phyloP scores from a whole-genome alignment of 129 eudicot genomes.

The Centrapalus pauciflorus region DNA sequence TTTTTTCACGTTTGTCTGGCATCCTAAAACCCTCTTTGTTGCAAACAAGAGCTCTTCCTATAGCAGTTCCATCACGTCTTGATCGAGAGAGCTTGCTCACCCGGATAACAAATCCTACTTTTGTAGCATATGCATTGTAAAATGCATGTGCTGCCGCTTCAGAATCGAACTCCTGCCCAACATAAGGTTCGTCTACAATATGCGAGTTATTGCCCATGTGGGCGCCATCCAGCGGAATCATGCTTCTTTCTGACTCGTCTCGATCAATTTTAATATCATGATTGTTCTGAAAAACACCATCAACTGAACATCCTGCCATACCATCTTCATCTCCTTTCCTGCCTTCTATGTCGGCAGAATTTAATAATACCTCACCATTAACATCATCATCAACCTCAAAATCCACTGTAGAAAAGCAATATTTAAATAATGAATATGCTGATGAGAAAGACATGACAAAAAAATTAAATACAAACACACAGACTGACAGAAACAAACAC shows the following conservation, averaged over 20 bases:
- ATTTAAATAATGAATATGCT: background rate
- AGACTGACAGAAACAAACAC: background rate
- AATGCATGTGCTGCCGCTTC: slow-evolving; percentile 93
- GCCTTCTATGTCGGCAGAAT: background rate
- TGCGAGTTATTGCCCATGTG: slow-evolving; percentile 31
- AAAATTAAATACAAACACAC: too few relatives aligned
- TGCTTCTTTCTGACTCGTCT: slow-evolving; percentile 44
- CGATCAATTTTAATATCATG: slow-evolving; percentile 49
- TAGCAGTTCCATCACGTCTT: slow-evolving; percentile 86
- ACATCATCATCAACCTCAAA: slow-evolving; percentile 37
- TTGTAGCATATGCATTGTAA: slow-evolving; percentile 74
- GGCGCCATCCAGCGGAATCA: slow-evolving; percentile 31
- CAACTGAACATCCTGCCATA: slow-evolving; percentile 62
- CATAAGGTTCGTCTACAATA: slow-evolving; percentile 62
- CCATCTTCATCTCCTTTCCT: slow-evolving; percentile 21
- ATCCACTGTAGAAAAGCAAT: slow-evolving; percentile 19
- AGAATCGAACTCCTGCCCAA: slow-evolving; percentile 86
- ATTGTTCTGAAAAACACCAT: slow-evolving; percentile 39
- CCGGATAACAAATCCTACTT: slow-evolving; percentile 70
- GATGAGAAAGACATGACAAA: background rate
- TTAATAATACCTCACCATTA: slow-evolving; percentile 4
- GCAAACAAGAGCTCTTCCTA: slow-evolving; percentile 86
- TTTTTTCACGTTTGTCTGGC: slow-evolving; percentile 83
- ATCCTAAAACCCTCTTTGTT: slow-evolving; percentile 86
- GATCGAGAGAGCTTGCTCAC: slow-evolving; percentile 92